Evolutionary conservation across 2,329 filamentous ascomycete genomes (phyloP).

Genomic region (Paradendryphiella salina): DNA sequence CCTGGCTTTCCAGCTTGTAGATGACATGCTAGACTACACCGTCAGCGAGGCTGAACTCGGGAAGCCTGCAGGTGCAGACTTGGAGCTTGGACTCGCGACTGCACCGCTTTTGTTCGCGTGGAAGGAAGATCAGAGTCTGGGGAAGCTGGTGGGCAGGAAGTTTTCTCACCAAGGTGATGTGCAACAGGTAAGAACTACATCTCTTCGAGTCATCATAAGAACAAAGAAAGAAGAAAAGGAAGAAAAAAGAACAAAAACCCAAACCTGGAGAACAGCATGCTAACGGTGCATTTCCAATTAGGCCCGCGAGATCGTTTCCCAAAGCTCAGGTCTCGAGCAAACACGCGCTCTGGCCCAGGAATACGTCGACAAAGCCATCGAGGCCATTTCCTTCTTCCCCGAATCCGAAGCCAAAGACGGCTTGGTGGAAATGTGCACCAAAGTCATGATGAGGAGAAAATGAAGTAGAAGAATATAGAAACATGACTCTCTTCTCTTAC

Average conservation of each 20-base stretch:
- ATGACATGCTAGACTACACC: constrained; percentile 98
- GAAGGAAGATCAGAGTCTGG: constrained; percentile 84
- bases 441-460: constrained; percentile 86
- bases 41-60: constrained; percentile 81
- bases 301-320: constrained; percentile 83
- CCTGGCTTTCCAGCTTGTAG: constrained; percentile 93
- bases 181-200: constrained; percentile 73
- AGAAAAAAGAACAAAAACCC: too few species aligned
- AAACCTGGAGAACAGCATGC: too few species aligned
- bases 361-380: constrained; percentile 84
- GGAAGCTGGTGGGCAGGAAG: constrained; percentile 86
- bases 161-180: constrained; percentile 85
- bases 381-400: constrained; percentile 81
- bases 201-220: too few species aligned
- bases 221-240: too few species aligned
- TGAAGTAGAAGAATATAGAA: constrained; percentile 49
- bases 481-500: too few species aligned
- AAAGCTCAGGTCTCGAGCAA: constrained; percentile 87
- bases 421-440: constrained; percentile 89
- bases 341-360: constrained; percentile 88
- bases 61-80: constrained; percentile 91
- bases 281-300: too few species aligned
- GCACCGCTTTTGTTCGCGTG: constrained; percentile 94
- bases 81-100: constrained; percentile 90
- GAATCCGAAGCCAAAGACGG: constrained; percentile 94